Base-by-base conservation (phyloP, 495 filamentous ascomycete species). In the Penicillium riverlandense region DNA sequence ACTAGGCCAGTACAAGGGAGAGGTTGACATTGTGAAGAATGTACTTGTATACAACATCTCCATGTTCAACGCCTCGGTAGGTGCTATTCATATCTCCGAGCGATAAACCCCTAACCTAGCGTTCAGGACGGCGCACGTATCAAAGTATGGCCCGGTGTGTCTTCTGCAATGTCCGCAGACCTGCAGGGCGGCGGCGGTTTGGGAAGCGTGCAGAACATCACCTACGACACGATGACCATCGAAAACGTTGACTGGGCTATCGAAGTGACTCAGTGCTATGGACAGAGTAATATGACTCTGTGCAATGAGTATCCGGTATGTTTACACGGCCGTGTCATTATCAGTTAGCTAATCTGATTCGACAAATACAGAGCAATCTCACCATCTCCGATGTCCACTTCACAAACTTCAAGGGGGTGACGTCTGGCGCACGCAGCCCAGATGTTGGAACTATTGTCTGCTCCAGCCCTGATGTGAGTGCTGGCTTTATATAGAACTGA, bases 211-310 rank as follows among this genome's bases (percentile, higher is more conserved):
- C 65, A 63, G 35, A 77, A 78, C 52, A 67, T 82, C 47, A 79
- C 75, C 14, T 83, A 78, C 51, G 68, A 79, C 46, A 67, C 61
- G 11, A 73, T 80, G 61, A 54, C 61, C 37, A 69, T 79, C 47
- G 57, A 70, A 44, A 81, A 80, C 37, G 78, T 79, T 37, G 79
- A 84, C 56, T 83, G 77, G 42, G 77, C 75, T 5, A 81, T 84
- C 47, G 78, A 83, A 52, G 66, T 83, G 29, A 78, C 77, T 14
- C 79, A 83, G 59, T 84, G 80, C 63, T 83, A 84, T 48, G 79
- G 79, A 3, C 79, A 84, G 56, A 70, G 58, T 12, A 83, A 84
- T 42, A 43, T 74, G 30, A 82, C 81, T 7, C 66, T 83, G 10
- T 84, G 80, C 50, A 68, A 79, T 35, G 48, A 78, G 52, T 78